Percentiles rank a stretch among this genome's conserved stretches.
Conservation (phyloP, 176 grass and related monocot species). For the Triticum turgidum region DNA sequence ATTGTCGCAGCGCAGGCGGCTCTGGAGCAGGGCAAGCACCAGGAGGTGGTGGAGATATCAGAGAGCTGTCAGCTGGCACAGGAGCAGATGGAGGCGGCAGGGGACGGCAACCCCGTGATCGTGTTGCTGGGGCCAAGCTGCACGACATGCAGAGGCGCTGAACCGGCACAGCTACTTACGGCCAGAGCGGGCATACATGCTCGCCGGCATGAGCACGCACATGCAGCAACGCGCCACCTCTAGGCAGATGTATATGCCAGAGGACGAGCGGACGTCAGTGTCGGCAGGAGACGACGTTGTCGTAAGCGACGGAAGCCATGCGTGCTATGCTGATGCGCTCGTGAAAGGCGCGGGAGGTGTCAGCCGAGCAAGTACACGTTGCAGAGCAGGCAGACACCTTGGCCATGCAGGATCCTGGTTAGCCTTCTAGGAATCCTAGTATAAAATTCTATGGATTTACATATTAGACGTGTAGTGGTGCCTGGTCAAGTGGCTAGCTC, state of each 20-base stretch:
- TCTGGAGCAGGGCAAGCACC: conserved; percentile 20
- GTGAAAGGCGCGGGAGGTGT: neutral
- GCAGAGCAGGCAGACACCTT: too few species aligned
- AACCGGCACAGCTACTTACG: neutral
- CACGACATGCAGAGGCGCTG: conserved; percentile 3
- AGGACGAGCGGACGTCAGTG: neutral
- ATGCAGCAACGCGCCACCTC: conserved; percentile 33
- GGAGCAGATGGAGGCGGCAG: conserved; percentile 3
- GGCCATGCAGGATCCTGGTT: too few species aligned
- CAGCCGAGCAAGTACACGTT: neutral
- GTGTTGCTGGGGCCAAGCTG: conserved; percentile 15
- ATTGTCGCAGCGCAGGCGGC: conserved; percentile 30
- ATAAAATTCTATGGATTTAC: too few species aligned
- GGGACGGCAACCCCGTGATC: neutral
- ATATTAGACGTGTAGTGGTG: too few species aligned
- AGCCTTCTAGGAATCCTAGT: too few species aligned
- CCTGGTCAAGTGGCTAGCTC: too few species aligned
- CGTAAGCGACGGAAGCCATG: conserved; percentile 38
- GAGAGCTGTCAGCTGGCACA: conserved; percentile 24
- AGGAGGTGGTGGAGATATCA: conserved; percentile 34
- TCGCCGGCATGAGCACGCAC: conserved; percentile 37
- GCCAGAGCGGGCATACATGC: conserved; percentile 35
- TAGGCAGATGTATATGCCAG: neutral
- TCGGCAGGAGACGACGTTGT: neutral
- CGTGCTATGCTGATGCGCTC: conserved; percentile 32